Percentiles rank a stretch among this genome's conserved stretches.
Evolutionary conservation across 208 protist genomes (phyloP).

Genomic region (Wallacemonas rigidus): DNA sequence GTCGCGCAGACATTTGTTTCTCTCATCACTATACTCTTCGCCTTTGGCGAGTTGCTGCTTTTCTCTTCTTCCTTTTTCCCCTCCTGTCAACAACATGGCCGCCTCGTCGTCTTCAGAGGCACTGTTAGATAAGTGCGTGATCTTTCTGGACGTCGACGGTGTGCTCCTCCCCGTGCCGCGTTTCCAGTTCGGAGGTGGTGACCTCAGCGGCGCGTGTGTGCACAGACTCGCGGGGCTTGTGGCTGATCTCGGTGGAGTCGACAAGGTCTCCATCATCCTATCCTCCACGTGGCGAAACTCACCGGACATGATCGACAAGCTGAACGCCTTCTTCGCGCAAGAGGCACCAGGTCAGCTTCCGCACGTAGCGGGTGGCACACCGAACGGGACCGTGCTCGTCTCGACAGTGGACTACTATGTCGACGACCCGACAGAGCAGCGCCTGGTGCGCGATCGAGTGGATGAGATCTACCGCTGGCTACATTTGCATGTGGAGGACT

Average conservation of each 20-base stretch:
- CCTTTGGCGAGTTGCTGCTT: too few relatives aligned
- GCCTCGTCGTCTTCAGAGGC: constrained; percentile 21
- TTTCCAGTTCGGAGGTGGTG: constrained; percentile 83
- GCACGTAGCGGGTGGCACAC: constrained; percentile 52
- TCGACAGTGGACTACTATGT: constrained; percentile 76
- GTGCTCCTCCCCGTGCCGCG: constrained; percentile 81
- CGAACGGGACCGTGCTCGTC: constrained; percentile 72
- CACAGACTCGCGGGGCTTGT: constrained; percentile 49
- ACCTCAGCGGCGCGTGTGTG: constrained; percentile 62
- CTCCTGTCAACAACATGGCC: not conserved
- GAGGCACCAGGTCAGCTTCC: constrained; percentile 44
- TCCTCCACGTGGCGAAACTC: constrained; percentile 87
- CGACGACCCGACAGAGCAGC: constrained; percentile 77
- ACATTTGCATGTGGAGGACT: constrained; percentile 60
- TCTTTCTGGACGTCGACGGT: constrained; percentile 88
- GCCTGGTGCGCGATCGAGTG: constrained; percentile 81
- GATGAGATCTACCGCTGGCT: constrained; percentile 83
- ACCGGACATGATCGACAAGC: constrained; percentile 58
- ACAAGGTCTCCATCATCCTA: constrained; percentile 77
- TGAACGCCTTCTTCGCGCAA: constrained; percentile 62
- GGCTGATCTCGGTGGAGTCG: constrained; percentile 37
- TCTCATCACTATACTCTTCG: too few relatives aligned
- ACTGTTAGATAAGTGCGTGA: constrained; percentile 57
- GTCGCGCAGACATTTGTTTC: too few relatives aligned
- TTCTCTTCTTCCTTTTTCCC: constrained; percentile 21